Percentiles rank a stretch among this genome's conserved stretches.
These are phyloP conservation scores for Naganishia liquefaciens DNA, from an alignment of 1,284 basidiomycete species.

Conservation along the genomic window DNA sequence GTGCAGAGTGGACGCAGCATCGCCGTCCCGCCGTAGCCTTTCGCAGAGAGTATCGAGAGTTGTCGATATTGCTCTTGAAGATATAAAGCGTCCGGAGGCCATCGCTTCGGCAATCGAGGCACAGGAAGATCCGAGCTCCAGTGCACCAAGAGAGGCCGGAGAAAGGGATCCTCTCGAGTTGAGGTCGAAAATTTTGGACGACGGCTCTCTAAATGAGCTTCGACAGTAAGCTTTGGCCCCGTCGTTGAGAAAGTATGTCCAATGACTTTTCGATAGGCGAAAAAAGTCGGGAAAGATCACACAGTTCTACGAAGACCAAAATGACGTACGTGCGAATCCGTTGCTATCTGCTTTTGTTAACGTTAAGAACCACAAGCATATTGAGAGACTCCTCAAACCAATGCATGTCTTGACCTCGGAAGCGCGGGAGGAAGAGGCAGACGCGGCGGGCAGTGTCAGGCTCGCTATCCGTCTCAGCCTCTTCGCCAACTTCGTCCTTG, in stretches of 20 bases:
- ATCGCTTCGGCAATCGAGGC: slow-evolving; percentile 17
- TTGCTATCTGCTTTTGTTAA: slow-evolving; percentile 18
- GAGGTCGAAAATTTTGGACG: slow-evolving; percentile 50
- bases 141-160: slow-evolving; percentile 45
- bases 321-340: slow-evolving; percentile 61
- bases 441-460: slow-evolving; percentile 65
- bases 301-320: slow-evolving; percentile 76
- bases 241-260: slow-evolving; percentile 20
- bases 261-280: slow-evolving; percentile 21
- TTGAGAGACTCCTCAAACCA: slow-evolving; percentile 77
- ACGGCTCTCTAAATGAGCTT: slow-evolving; percentile 49
- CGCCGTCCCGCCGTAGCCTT: slow-evolving; percentile 9
- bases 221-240: slow-evolving; percentile 40
- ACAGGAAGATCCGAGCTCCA: slow-evolving; percentile 22
- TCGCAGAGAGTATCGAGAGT: neutral
- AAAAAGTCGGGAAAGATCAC: slow-evolving; percentile 46
- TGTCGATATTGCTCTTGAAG: slow-evolving; percentile 18
- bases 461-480: slow-evolving; percentile 85
- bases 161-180: slow-evolving; percentile 55
- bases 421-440: slow-evolving; percentile 41
- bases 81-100: neutral
- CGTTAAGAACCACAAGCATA: slow-evolving; percentile 61
- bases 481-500: slow-evolving; percentile 65
- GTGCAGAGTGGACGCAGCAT: slow-evolving; percentile 2
- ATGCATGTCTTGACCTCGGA: slow-evolving; percentile 69